These are phyloP conservation scores for Prunus mira DNA, from an alignment of 306 rosid species.

Conservation along the genomic window DNA sequence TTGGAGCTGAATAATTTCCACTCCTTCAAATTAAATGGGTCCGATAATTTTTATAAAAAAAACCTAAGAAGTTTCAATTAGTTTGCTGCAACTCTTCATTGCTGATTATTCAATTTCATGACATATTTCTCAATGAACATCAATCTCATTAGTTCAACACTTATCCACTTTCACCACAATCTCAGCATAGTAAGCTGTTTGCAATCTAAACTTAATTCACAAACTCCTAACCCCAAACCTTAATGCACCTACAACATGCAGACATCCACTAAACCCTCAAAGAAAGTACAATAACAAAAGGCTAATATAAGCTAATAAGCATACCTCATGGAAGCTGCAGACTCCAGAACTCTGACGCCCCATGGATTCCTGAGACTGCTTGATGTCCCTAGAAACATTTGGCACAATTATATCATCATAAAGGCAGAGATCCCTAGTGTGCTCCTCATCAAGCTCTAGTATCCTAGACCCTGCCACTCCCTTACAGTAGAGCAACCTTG, in stretches of 20 bases:
- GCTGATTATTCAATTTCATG: not conserved
- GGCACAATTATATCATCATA: slow-evolving; percentile 63
- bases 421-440: slow-evolving; percentile 50
- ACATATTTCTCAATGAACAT: not conserved
- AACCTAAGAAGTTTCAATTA: not conserved
- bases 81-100: not conserved
- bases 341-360: slow-evolving; percentile 68
- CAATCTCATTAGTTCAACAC: not conserved
- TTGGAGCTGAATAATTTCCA: not conserved
- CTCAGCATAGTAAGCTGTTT: not conserved
- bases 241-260: not conserved
- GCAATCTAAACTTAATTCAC: not conserved
- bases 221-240: not conserved
- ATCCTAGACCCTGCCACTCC: slow-evolving; percentile 76
- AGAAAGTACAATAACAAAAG: not conserved
- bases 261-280: not conserved
- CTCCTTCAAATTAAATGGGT: not conserved
- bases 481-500: slow-evolving; percentile 87
- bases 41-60: not conserved
- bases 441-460: slow-evolving; percentile 60
- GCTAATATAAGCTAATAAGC: not conserved
- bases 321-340: slow-evolving; percentile 70
- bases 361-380: slow-evolving; percentile 33
- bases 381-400: slow-evolving; percentile 70
- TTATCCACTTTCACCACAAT: not conserved